Percentiles rank a stretch among this genome's conserved stretches.
phyloP scores from a whole-genome alignment of 495 filamentous ascomycete genomes.

The Hypoxylon trugodes region DNA sequence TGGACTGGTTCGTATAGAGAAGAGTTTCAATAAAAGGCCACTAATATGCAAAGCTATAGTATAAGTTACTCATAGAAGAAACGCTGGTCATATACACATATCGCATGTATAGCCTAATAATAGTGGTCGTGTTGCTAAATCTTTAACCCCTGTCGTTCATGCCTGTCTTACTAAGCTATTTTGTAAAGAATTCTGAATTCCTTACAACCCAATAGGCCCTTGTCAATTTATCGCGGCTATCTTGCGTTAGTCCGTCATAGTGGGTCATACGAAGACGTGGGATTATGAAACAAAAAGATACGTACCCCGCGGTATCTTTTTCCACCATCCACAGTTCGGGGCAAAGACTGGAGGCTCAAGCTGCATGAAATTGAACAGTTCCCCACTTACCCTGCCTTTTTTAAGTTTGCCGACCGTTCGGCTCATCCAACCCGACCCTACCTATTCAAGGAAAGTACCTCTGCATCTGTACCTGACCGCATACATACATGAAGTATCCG shows the following conservation, averaged over 20 bases:
- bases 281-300: slow-evolving; percentile 31
- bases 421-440: slow-evolving; percentile 39
- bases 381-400: slow-evolving; percentile 36
- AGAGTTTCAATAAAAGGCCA: no score
- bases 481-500: slow-evolving; percentile 13
- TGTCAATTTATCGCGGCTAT: slow-evolving; percentile 39
- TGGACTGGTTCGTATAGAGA: no score
- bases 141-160: slow-evolving; percentile 11
- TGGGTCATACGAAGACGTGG: slow-evolving; percentile 26
- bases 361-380: slow-evolving; percentile 41
- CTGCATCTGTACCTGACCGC: slow-evolving; percentile 36
- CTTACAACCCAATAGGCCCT: slow-evolving; percentile 16
- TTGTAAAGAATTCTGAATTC: not conserved
- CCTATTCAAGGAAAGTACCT: slow-evolving; percentile 34
- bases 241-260: slow-evolving; percentile 36
- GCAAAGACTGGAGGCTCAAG: slow-evolving; percentile 39
- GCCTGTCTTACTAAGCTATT: slow-evolving; percentile 27
- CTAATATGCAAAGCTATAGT: no score
- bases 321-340: slow-evolving; percentile 11
- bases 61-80: no score
- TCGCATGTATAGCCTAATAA: slow-evolving; percentile 17
- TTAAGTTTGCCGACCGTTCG: slow-evolving; percentile 41
- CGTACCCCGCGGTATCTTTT: slow-evolving; percentile 39
- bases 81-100: no score
- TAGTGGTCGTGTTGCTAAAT: slow-evolving; percentile 3